phyloP scores from a whole-genome alignment of 2,329 filamentous ascomycete genomes.

The Arthrocladium fulminans region DNA sequence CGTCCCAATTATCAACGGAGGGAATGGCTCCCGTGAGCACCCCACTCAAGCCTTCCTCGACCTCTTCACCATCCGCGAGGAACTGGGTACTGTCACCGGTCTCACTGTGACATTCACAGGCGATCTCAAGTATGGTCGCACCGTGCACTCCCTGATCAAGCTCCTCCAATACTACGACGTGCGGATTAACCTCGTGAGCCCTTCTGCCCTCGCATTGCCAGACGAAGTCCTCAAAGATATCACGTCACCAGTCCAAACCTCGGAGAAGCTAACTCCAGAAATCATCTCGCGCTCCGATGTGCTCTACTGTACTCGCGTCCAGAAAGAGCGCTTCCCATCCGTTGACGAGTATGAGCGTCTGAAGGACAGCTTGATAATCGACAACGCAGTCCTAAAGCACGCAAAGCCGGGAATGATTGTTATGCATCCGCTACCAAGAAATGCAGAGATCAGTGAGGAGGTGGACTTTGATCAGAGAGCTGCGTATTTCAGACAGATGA shows the following conservation, averaged over 20 bases:
- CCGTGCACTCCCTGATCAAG: constrained; percentile 91
- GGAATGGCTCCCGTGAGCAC: constrained; percentile 92
- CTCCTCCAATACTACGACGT: constrained; percentile 94
- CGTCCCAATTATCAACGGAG: constrained; percentile 92
- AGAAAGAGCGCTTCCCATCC: constrained; percentile 90
- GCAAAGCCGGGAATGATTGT: constrained; percentile 91
- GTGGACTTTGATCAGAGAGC: constrained; percentile 95
- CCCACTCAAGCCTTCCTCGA: constrained; percentile 96
- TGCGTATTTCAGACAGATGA: constrained; percentile 98
- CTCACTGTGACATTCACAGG: constrained; percentile 93
- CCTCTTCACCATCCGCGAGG: constrained; percentile 96
- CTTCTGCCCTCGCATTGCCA: constrained; percentile 68
- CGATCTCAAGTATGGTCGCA: constrained; percentile 84
- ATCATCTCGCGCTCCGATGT: constrained; percentile 82
- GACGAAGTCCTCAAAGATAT: constrained; percentile 60
- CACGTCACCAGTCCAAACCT: constrained; percentile 67
- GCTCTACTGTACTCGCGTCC: constrained; percentile 91
- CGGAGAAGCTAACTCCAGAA: constrained; percentile 71
- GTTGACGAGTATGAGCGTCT: constrained; percentile 72
- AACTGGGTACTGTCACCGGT: constrained; percentile 88
- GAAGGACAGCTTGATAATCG: constrained; percentile 80
- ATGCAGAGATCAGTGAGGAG: constrained; percentile 87
- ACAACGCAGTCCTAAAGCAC: constrained; percentile 80
- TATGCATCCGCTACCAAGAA: constrained; percentile 89
- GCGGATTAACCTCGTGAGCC: constrained; percentile 81